Conservation (phyloP, 345 rosid genomes). For the Gossypium turneri region DNA sequence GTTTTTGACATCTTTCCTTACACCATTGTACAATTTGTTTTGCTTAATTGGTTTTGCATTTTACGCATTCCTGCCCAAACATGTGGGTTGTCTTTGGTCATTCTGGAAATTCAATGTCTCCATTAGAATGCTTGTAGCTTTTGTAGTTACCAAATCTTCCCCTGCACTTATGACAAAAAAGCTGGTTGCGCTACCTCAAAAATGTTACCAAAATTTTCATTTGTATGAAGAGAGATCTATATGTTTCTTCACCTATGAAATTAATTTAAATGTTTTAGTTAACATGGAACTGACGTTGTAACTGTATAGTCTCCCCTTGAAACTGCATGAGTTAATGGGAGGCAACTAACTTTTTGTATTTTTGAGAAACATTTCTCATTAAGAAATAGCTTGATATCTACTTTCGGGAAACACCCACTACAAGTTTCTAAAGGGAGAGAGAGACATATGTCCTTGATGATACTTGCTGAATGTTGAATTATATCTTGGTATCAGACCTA, state of each 20-base stretch:
- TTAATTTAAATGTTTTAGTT: background rate
- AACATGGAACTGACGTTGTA: background rate
- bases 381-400: background rate
- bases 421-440: background rate
- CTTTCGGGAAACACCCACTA: background rate
- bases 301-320: background rate
- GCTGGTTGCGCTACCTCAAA: background rate
- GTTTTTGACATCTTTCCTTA: background rate
- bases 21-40: slow-evolving; percentile 3
- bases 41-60: slow-evolving; percentile 12
- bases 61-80: background rate
- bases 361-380: background rate
- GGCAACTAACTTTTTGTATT: background rate
- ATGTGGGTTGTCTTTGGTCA: slow-evolving; percentile 3
- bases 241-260: background rate
- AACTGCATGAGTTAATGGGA: background rate
- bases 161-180: background rate
- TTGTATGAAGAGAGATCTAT: background rate
- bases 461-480: background rate
- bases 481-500: background rate
- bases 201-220: background rate
- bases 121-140: background rate
- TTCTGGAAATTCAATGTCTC: background rate
- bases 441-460: background rate
- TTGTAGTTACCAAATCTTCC: slow-evolving; percentile 1